Base-by-base conservation (phyloP, 2,329 filamentous ascomycete species). In the Clarireedia homoeocarpa region DNA sequence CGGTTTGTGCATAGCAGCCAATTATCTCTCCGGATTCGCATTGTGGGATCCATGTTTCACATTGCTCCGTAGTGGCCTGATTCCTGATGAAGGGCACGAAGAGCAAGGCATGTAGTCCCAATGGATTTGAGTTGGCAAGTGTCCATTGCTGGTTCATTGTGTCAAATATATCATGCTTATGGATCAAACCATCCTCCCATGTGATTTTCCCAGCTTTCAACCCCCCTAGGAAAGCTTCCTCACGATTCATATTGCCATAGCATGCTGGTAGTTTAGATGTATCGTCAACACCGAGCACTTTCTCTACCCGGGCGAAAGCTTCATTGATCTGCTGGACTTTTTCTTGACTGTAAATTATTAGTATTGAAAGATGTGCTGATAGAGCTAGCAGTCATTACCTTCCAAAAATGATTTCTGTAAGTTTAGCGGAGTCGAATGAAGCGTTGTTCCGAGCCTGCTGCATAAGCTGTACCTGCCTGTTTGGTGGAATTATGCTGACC, bases 1-100 rank as follows among this genome's bases (percentile, higher is more conserved):
- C 68, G 1, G 68, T 70, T 54, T 70, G 68, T 2, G 58, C 56
- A 51, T 69, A 70, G 7, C 62, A 64, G 24, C 68, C 67, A 26
- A 65, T 61, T 30, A 69, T 69, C 51, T 65, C 42, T 5, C 60
- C 60, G 6, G 34, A 24, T 36, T 59, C 58, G 2, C 57, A 58
- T 6, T 58, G 48, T n/a, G 56, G 53, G 17, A 58, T 39, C 62
- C 62, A 65, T 6, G 51, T 15, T 17, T 34, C 48, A 12, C 58
- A 23, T 49, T 61, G 55, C 39, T 59, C 59, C 20, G n/a, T 1
- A 27, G 49, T 46, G 55, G 14, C 51, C 56, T 17, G 39, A 30
- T 30, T 42, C 48, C 58, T 62, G 48, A 42, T 10, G n/a, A 42
- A 42, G n/a, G 39, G 39, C 17, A 42, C 7, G 39, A 42, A 42